Evolutionary conservation across 2,329 filamentous ascomycete genomes (phyloP), one percentile per base, ranked within the genome.

Genomic region (Mycogone perniciosa): DNA sequence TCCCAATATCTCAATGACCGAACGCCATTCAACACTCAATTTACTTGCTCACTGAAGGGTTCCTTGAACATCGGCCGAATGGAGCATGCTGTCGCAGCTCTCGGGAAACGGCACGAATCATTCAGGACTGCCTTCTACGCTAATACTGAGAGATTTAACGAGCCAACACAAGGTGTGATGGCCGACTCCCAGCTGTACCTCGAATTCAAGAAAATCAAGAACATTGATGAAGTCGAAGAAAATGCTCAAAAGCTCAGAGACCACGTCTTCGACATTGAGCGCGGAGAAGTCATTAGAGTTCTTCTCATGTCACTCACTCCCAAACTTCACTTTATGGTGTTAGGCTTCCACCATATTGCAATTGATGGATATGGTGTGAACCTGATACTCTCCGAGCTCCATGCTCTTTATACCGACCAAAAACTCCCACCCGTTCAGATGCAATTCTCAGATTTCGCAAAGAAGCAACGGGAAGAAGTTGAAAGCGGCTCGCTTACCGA

Each of bases 391-490:
- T 50, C 9, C 54, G 51, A 20, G 51, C 20, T 20, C 20, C 2
- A 20, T 20, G 20, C 20, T 20, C 20, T 20, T 20, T 20, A 20
- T 20, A 20, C 20, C 20, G 3, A 20, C 20, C 20, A 20, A 20
- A 20, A 56, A 33, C 56, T 31, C 7, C 47, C 54, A 40, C 58
- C 59, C 2, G 39, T 55, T 20, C 20, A 20, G 20, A 20, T 51
- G 3, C 70, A 73, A 50, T 74, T 66, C 53, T 49, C 65, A 1
- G 67, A 69, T n/a, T 74, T 69, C 44, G 60, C 71, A 0, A 38
- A 54, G 7, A 55, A 60, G 3, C 69, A 75, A 52, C 57, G 59
- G 1, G 45, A 56, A 6, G 62, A 62, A 2, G 58, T 64, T n/a
- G 13, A 30, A 7, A 11, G 35, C 10, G 56, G 56, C 7, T 37